Conservation (phyloP, 2,329 filamentous ascomycete species). For the Phyllosticta paracitricarpa region DNA sequence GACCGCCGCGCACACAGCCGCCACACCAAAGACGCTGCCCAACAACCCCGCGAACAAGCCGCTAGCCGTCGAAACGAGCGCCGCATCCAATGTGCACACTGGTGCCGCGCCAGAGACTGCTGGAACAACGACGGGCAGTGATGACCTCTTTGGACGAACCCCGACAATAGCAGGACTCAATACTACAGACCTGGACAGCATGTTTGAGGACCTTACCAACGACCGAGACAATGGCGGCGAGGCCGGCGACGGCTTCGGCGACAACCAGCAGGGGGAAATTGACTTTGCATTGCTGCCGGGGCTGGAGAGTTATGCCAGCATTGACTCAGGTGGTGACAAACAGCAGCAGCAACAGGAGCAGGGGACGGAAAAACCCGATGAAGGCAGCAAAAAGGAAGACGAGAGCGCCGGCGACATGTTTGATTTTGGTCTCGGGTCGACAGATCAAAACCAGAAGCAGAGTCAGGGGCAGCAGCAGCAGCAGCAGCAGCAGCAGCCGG, state of each 20-base stretch:
- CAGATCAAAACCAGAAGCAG: background rate
- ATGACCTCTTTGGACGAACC: conserved; percentile 23
- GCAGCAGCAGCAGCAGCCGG: background rate
- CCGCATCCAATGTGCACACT: background rate
- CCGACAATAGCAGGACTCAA: conserved; percentile 19
- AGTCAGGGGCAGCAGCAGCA: conserved; percentile 3
- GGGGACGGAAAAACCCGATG: background rate
- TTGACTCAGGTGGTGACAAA: background rate
- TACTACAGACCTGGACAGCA: conserved; percentile 27
- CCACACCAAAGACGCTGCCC: background rate
- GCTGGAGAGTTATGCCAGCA: conserved; percentile 32
- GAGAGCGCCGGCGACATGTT: conserved; percentile 1
- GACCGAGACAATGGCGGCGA: conserved; percentile 1
- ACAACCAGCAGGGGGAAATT: conserved; percentile 13
- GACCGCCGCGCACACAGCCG: conserved; percentile 1
- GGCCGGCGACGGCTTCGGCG: conserved; percentile 11
- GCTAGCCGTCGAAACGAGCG: conserved; percentile 8
- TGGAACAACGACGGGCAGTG: conserved; percentile 11
- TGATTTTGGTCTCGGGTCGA: background rate
- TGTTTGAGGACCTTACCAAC: conserved; percentile 10
- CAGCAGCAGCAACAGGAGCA: background rate
- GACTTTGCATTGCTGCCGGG: conserved; percentile 30
- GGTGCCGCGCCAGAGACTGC: background rate
- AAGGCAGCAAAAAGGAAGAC: background rate
- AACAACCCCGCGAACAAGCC: conserved; percentile 14